Evolutionary conservation across 495 filamentous ascomycete species (phyloP).

Genomic region (Delitschia confertaspora): DNA sequence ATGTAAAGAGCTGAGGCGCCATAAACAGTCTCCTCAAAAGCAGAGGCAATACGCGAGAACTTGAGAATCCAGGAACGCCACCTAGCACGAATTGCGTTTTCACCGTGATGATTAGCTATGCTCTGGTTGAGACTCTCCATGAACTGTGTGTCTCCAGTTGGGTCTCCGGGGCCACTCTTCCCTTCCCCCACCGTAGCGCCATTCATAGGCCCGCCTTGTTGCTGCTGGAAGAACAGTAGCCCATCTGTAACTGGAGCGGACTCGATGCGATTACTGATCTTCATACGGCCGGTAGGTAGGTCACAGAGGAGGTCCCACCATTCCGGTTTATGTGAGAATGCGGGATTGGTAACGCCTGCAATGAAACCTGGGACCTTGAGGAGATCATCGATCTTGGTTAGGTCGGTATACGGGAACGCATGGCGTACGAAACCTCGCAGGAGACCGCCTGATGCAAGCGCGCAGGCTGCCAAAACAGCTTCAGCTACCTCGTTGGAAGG

Average conservation of each 20-base stretch:
- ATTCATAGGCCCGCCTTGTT: constrained; percentile 36
- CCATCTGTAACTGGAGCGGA: constrained; percentile 69
- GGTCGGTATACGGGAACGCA: constrained; percentile 96
- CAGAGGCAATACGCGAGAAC: constrained; percentile 84
- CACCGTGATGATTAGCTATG: constrained; percentile 77
- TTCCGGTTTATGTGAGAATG: constrained; percentile 85
- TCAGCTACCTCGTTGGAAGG: constrained; percentile 92
- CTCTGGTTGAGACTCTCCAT: constrained; percentile 77
- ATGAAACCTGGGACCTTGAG: constrained; percentile 95
- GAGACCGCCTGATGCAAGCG: constrained; percentile 89
- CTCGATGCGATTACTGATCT: constrained; percentile 79
- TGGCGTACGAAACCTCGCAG: constrained; percentile 91
- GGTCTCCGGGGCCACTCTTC: constrained; percentile 41
- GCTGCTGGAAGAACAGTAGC: constrained; percentile 74
- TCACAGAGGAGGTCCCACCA: constrained; percentile 99
- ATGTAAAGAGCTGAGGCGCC: constrained; percentile 86
- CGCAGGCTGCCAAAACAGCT: constrained; percentile 87
- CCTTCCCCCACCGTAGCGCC: constrained; percentile 26
- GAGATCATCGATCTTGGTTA: constrained; percentile 95
- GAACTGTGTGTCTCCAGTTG: constrained; percentile 83
- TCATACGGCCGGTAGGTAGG: constrained; percentile 82
- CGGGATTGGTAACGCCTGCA: constrained; percentile 94
- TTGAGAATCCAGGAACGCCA: constrained; percentile 84
- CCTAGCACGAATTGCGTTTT: constrained; percentile 80
- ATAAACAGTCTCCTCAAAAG: constrained; percentile 91